Evolutionary conservation across 1,284 basidiomycete genomes (phyloP).

Genomic region (Cutaneotrichosporon cutaneum): DNA sequence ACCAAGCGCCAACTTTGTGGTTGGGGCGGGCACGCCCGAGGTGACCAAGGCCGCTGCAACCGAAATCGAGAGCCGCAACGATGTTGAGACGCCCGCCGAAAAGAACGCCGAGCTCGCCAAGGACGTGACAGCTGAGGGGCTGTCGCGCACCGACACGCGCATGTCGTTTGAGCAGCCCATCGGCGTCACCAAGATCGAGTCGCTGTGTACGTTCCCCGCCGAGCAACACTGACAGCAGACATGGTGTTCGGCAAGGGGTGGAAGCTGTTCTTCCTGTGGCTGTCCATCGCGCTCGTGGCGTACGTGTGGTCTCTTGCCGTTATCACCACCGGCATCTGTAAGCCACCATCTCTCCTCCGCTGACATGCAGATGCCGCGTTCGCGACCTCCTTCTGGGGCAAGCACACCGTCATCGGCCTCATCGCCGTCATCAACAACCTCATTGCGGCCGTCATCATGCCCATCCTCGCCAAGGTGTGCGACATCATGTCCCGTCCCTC

Average conservation of each 20-base stretch:
- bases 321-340: slow-evolving; percentile 31
- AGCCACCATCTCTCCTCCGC: background rate
- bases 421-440: slow-evolving; percentile 45
- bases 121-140: background rate
- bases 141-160: slow-evolving; percentile 7
- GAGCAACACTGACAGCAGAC: slow-evolving; percentile 22
- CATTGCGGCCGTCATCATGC: slow-evolving; percentile 44
- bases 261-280: slow-evolving; percentile 35
- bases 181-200: slow-evolving; percentile 47
- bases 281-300: slow-evolving; percentile 36
- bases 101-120: background rate
- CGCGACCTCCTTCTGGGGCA: slow-evolving; percentile 45
- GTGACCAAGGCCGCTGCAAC: background rate
- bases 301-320: slow-evolving; percentile 35
- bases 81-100: background rate
- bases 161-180: slow-evolving; percentile 29
- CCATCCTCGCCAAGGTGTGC: slow-evolving; percentile 48
- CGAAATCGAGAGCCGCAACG: slow-evolving; percentile 13
- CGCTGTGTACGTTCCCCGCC: slow-evolving; percentile 28
- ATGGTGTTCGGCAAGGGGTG: slow-evolving; percentile 35
- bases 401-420: slow-evolving; percentile 46
- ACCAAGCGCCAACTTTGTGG: slow-evolving; percentile 1
- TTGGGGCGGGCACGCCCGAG: background rate
- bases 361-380: slow-evolving; percentile 25
- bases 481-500: slow-evolving; percentile 38